phyloP scores from a whole-genome alignment of 768 basidiomycete genomes.

The Lentinula lateritia region DNA sequence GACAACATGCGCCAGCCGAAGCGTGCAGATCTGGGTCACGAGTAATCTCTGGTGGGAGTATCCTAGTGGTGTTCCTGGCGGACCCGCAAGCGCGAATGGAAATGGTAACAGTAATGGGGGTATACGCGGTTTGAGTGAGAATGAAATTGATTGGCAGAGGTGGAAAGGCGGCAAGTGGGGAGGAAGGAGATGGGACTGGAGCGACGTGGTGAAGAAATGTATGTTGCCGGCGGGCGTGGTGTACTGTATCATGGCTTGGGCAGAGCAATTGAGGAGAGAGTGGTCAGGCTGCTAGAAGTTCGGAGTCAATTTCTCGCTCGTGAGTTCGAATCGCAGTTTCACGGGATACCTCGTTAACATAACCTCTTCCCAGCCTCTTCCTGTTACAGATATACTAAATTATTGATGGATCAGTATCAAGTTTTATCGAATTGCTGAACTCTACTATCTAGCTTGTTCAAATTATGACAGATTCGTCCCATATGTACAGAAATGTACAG shows the following conservation, averaged over 20 bases:
- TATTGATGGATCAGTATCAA: neutral
- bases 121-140: constrained; percentile 5
- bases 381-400: neutral
- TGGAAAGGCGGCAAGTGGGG: constrained; percentile 47
- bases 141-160: constrained; percentile 30
- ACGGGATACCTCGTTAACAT: neutral
- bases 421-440: neutral
- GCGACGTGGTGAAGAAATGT: constrained; percentile 61
- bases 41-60: constrained; percentile 70
- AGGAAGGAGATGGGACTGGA: constrained; percentile 79
- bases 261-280: constrained; percentile 44
- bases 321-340: neutral
- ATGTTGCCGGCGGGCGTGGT: constrained; percentile 67
- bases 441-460: neutral
- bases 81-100: constrained; percentile 13
- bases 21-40: constrained; percentile 94
- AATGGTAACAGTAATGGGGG: constrained; percentile 15
- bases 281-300: constrained; percentile 23
- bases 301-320: neutral
- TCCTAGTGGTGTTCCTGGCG: constrained; percentile 16
- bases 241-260: constrained; percentile 83
- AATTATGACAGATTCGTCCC: too few species aligned
- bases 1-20: constrained; percentile 77
- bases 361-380: too few species aligned
- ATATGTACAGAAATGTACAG: too few species aligned